phyloP scores from a whole-genome alignment of 148 eudicot genomes.

The Rhododendron kiyosumense region DNA sequence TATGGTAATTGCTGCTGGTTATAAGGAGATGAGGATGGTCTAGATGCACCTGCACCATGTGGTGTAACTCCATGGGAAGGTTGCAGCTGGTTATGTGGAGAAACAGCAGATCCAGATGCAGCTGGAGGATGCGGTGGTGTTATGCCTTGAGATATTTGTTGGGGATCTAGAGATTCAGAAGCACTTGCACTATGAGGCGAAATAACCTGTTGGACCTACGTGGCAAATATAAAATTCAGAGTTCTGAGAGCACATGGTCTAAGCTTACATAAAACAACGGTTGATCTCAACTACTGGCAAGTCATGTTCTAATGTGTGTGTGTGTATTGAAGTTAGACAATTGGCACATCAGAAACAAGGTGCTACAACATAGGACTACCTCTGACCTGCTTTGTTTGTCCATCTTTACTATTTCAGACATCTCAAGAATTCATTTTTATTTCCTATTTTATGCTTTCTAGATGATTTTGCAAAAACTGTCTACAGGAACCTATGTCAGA shows the following conservation, averaged over 20 bases:
- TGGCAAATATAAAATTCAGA: not conserved
- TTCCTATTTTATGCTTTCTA: not conserved
- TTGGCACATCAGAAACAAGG: not conserved
- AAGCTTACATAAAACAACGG: not conserved
- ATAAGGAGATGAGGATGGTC: not conserved
- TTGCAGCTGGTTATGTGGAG: conserved; percentile 7
- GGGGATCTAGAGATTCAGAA: conserved; percentile 11
- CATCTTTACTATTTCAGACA: not conserved
- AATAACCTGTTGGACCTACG: conserved; percentile 14
- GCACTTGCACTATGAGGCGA: conserved; percentile 3
- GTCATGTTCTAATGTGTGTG: not conserved
- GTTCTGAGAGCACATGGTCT: not conserved
- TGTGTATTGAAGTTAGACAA: not conserved
- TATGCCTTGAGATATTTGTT: not conserved
- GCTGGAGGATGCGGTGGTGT: not conserved
- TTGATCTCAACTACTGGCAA: not conserved
- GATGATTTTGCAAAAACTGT: not conserved
- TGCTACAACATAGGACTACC: not conserved
- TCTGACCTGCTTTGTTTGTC: not conserved
- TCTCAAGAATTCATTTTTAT: not conserved
- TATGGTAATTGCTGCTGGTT: not conserved
- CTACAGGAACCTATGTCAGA: not conserved
- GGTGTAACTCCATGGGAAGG: conserved; percentile 5
- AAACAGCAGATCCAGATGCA: not conserved
- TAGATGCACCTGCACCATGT: not conserved